A percentile compares a stretch with the other conserved stretches of the same genome.
Conservation (phyloP, 2,329 filamentous ascomycete genomes). For the Bipolaris bicolor region DNA sequence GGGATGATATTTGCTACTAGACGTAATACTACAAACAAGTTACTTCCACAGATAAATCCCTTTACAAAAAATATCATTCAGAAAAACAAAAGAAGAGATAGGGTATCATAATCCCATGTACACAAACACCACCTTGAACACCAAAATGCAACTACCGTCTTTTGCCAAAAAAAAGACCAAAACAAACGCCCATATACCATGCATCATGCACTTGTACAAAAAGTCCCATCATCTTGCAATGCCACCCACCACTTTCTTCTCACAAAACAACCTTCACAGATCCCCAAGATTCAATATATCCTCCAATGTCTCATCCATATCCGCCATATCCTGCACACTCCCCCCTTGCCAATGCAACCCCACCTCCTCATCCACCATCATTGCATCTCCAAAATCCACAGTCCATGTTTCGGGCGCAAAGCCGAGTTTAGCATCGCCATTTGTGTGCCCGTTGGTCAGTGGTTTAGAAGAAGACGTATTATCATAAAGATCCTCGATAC, state of each 20-base stretch:
- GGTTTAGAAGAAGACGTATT: slow-evolving; percentile 4
- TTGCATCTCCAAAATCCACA: slow-evolving; percentile 33
- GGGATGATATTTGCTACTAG: no score
- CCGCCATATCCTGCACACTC: slow-evolving; percentile 36
- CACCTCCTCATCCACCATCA: slow-evolving; percentile 36
- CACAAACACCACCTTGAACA: slow-evolving; percentile 5
- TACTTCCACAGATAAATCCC: no score
- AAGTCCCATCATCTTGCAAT: not conserved
- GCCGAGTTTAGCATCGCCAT: slow-evolving; percentile 15
- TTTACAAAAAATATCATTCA: not conserved
- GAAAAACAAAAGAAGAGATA: slow-evolving; percentile 11
- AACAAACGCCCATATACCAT: no score
- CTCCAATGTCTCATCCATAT: slow-evolving; percentile 48
- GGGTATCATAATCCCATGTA: slow-evolving; percentile 29
- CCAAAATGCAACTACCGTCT: slow-evolving; percentile 9
- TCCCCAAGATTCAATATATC: slow-evolving; percentile 44
- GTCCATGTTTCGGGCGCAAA: slow-evolving; percentile 19
- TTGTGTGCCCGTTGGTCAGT: slow-evolving; percentile 14
- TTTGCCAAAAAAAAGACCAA: slow-evolving; percentile 1
- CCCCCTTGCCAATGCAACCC: slow-evolving; percentile 51
- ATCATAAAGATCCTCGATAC: slow-evolving; percentile 35
- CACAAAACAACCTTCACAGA: slow-evolving; percentile 3
- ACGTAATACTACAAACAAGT: no score
- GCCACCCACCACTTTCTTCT: slow-evolving; percentile 1
- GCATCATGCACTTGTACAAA: no score